Percentiles rank a stretch among this genome's conserved stretches.
These are phyloP conservation scores for Trapa bicornis DNA, from an alignment of 345 rosid species.

Conservation along the genomic window DNA sequence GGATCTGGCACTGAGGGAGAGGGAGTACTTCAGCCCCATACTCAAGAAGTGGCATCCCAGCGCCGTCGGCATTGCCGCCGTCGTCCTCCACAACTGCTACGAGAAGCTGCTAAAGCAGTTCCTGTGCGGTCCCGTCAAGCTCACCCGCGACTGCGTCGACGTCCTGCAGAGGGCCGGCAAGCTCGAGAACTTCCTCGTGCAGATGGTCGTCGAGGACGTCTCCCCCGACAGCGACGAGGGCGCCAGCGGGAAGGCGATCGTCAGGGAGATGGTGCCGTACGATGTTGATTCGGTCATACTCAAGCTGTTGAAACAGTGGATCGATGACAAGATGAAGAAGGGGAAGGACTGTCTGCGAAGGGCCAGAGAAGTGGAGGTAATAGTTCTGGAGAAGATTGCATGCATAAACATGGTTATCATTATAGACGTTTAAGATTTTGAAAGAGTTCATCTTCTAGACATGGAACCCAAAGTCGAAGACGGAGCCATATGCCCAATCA, in stretches of 20 bases:
- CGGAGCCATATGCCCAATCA: constrained; percentile 75
- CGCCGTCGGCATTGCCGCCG: constrained; percentile 29
- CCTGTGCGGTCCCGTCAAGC: constrained; percentile 14
- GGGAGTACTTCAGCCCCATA: constrained; percentile 32
- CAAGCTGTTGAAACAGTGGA: constrained; percentile 56
- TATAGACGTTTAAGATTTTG: constrained; percentile 26
- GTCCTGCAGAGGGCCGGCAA: constrained; percentile 34
- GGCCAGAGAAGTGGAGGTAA: constrained; percentile 70
- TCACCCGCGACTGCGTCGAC: constrained; percentile 18
- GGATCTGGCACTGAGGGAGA: constrained; percentile 29
- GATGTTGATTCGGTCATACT: constrained; percentile 70
- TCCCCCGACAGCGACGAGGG: constrained; percentile 35
- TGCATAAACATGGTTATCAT: too few relatives aligned
- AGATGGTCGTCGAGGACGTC: constrained; percentile 40
- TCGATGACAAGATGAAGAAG: constrained; percentile 46
- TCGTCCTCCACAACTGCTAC: constrained; percentile 31
- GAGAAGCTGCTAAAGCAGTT: constrained; percentile 29
- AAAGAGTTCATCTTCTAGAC: too few relatives aligned
- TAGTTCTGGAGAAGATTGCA: too few relatives aligned
- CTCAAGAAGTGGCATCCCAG: constrained; percentile 33
- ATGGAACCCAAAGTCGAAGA: constrained; percentile 92
- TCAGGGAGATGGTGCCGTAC: constrained; percentile 56
- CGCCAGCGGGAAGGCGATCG: constrained; percentile 22
- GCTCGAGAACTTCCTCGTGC: constrained; percentile 37
- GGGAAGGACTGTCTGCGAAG: constrained; percentile 40